Percentiles rank a stretch among this genome's conserved stretches.
Conservation (phyloP, 148 eudicot species). For the Euryodendron excelsum region DNA sequence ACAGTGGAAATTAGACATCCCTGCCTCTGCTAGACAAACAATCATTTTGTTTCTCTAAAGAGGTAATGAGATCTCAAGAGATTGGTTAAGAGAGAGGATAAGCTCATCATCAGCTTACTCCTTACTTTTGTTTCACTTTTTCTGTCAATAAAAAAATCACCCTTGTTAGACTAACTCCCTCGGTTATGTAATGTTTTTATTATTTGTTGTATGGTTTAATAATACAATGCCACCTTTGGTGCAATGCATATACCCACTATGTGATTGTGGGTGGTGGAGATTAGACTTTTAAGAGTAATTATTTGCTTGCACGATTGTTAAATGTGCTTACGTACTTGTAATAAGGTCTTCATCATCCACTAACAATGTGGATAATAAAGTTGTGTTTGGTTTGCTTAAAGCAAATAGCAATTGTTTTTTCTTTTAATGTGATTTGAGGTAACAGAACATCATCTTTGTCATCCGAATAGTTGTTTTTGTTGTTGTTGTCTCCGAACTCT, state of each 20-base stretch:
- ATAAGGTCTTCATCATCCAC: constrained; percentile 31
- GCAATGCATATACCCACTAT: neutral
- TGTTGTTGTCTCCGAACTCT: no score
- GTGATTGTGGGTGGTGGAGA: constrained; percentile 16
- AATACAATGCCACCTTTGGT: neutral
- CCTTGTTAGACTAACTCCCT: neutral
- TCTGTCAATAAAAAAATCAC: neutral
- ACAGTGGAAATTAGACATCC: no score
- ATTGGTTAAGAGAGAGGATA: neutral
- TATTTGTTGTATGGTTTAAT: neutral
- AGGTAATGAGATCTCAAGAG: neutral
- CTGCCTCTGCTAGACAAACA: no score
- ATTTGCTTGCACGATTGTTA: constrained; percentile 22
- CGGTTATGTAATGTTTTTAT: constrained; percentile 5
- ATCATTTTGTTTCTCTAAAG: neutral
- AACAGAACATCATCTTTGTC: constrained; percentile 9
- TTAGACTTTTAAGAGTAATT: constrained; percentile 13
- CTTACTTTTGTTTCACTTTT: neutral
- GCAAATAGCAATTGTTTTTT: neutral
- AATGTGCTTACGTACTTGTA: constrained; percentile 26
- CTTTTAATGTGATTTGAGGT: neutral
- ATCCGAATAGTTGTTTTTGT: neutral
- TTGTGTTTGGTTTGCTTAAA: constrained; percentile 19
- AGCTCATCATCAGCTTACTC: constrained; percentile 13
- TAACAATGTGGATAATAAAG: constrained; percentile 31